Base-by-base conservation (phyloP, 345 rosid species). In the Hibiscus tridactylites region DNA sequence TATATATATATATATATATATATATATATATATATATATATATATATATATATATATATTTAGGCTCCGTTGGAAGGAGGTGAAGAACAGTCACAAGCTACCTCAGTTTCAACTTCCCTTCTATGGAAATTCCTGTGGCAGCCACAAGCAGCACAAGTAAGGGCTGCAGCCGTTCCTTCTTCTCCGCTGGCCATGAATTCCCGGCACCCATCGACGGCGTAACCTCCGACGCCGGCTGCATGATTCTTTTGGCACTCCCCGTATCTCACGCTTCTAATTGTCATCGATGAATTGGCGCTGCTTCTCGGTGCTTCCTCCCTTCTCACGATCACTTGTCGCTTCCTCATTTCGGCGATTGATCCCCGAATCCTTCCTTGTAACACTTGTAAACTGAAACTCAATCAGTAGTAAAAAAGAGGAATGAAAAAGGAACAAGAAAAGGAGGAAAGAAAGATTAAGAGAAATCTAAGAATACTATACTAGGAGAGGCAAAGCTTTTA, bases 161-260 rank as follows among this genome's bases (percentile, higher is more conserved):
- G 86, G 16, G 88, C 88, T 35, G 78, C 84, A 15, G 19, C 47
- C 2, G 85, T 74, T n/a, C 88, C 88, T 75, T 83, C 88, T 11
- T 81, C 83, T 1, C 88, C 86, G 42, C 85, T 86, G 19, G 96
- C 91, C 90, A 90, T 85, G 83, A 88, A 90, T 80, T 90, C 96
- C 17, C 93, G 84, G 83, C 96, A 90, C 1, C 96, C 96, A 5
- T 90, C 96, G 1, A 90, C 91, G 5, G 96, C 96, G 54, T 83
- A 84, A 13, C 92, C 96, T 1, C 92, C 96, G 13, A 88, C 86
- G 6, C 79, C 78, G 17, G 90, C 93, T 1, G 96, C 96, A 57
- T 90, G 93, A 54, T 90, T 90, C 89, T 85, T 90, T 61, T 88
- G 93, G 49, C 96, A 90, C 87, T 90, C 96, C 42, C 77, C 82